Percentiles rank a stretch among this genome's conserved stretches.
Conservation (phyloP, 805 yeast species). For the Spathaspora passalidarum region DNA sequence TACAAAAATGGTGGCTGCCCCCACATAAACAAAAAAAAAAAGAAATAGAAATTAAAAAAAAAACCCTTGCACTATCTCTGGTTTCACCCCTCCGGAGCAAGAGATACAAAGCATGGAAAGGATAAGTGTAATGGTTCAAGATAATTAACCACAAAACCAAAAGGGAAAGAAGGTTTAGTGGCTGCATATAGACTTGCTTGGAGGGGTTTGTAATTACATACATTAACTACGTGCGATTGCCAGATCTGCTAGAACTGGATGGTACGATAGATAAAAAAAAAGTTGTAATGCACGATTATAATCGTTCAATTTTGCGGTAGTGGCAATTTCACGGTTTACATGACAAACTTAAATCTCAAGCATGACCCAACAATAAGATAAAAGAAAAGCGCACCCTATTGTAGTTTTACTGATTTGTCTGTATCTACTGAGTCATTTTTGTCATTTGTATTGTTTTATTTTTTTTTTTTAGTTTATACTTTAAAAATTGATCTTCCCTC, state of each 20-base stretch:
- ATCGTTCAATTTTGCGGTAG: background rate
- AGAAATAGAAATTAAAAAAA: no score
- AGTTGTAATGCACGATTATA: no score
- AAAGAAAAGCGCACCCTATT: background rate
- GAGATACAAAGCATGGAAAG: background rate
- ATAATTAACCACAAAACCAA: background rate
- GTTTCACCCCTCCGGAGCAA: background rate
- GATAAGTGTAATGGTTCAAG: no score
- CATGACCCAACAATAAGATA: background rate
- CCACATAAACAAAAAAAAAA: no score
- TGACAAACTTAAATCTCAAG: slow-evolving; percentile 1
- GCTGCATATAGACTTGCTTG: no score
- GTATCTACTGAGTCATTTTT: background rate
- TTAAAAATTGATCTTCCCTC: background rate
- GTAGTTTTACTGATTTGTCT: background rate
- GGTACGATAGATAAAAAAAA: no score
- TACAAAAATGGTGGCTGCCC: background rate
- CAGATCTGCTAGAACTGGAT: no score
- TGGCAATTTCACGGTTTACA: background rate
- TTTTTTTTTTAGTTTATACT: background rate
- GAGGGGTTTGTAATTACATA: no score
- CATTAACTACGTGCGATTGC: no score
- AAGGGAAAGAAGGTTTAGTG: no score
- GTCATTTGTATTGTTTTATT: background rate
- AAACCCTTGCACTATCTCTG: background rate